Percentiles rank a stretch among this genome's conserved stretches.
These are phyloP conservation scores for Rhizopogon vinicolor DNA, from an alignment of 768 basidiomycete species.

Conservation along the genomic window DNA sequence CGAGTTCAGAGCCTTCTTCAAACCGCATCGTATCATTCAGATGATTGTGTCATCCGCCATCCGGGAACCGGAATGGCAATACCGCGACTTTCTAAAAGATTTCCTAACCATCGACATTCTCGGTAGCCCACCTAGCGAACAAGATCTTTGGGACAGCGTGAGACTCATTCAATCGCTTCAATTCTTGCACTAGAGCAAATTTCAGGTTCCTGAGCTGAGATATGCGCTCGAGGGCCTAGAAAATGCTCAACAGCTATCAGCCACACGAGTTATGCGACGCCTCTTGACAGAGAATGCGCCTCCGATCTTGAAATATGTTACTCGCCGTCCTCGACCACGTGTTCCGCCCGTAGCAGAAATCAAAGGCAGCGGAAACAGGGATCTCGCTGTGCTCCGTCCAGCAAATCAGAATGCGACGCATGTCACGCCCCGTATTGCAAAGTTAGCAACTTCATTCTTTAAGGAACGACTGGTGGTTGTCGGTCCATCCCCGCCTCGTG, in stretches of 20 bases:
- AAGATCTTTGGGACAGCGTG: constrained; percentile 25
- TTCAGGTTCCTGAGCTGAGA: constrained; percentile 17
- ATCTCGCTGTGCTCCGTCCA: constrained; percentile 50
- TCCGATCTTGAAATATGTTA: constrained; percentile 8
- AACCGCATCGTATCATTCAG: constrained; percentile 47
- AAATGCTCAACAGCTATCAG: constrained; percentile 14
- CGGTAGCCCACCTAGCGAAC: constrained; percentile 12
- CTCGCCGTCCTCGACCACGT: background rate
- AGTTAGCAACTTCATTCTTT: constrained; percentile 47
- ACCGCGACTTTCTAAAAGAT: constrained; percentile 29
- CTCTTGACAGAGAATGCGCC: constrained; percentile 12
- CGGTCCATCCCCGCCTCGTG: constrained; percentile 33
- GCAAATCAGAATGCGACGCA: constrained; percentile 53
- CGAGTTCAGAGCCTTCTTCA: constrained; percentile 44
- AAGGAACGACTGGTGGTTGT: constrained; percentile 51
- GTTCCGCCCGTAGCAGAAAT: background rate
- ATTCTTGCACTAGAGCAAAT: background rate
- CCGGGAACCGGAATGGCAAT: constrained; percentile 23
- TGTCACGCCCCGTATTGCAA: constrained; percentile 57
- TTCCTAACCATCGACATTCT: constrained; percentile 21
- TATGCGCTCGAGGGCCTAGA: constrained; percentile 17
- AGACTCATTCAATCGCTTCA: constrained; percentile 2
- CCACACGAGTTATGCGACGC: constrained; percentile 13
- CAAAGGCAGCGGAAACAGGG: constrained; percentile 37
- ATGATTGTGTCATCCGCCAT: constrained; percentile 32